Evolutionary conservation across 805 yeast genomes (phyloP), one percentile per base, ranked within the genome.

Genomic region (Kazachstania africana): DNA sequence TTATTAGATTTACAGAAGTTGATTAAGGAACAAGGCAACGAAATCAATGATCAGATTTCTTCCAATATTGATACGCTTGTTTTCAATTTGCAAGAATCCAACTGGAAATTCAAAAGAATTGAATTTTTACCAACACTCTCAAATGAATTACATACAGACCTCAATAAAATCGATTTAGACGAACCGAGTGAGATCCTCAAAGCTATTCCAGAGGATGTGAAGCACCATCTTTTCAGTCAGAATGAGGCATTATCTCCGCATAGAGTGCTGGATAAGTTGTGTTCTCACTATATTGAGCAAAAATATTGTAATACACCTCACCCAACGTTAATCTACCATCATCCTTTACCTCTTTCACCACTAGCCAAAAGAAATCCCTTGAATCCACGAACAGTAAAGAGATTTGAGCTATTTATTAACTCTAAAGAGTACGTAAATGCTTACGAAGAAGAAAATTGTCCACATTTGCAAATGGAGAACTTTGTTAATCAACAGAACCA

Each of bases 381-480:
- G 36, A 55, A 52, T 6, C 47, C 48, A 5, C 46, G 33, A 12
- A 48, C 65, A 5, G 77, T 94, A 0, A 65, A 72, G 28, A 57
- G 98, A 29, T 91, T 88, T 50, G 98, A 91, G 57, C 55, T 91
- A 28, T 85, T 82, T 47, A 75, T 91, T 34, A 59, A 67, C 26
- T 87, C 91, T 0, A 68, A 68, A 39, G 99, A 91, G 55, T 77
- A 75, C 39, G 80, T 78, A 16, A 91, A 91, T 52, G 94, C 97
- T 0, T 91, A 91, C 51, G 98, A 91, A 44, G 99, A 91, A 55
- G 97, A 91, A 49, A 91, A 91, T 55, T 73, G 78, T 25, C 98
- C 98, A 0, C 66, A 66, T 36, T 64, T 61, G 19, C 99, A 91
- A 53, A 47, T 56, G 4, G 40, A 37, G 2, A 85, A 85, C 44